Evolutionary conservation across 192 early-diverging fungal genomes (phyloP).

Genomic region (Diversispora epigaea): DNA sequence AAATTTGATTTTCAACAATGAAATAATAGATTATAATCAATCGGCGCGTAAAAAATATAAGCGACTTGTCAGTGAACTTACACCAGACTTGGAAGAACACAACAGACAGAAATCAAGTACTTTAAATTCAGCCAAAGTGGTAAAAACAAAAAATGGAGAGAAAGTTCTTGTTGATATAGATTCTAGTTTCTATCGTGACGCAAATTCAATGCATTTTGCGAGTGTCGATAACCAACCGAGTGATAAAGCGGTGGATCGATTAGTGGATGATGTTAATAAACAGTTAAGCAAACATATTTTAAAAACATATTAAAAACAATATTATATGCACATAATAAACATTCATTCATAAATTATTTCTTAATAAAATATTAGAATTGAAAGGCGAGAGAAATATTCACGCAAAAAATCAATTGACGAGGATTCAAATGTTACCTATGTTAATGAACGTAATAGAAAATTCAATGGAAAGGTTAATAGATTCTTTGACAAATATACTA

Average conservation of each 20-base stretch:
- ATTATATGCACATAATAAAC: not conserved
- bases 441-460: constrained; percentile 92
- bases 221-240: constrained; percentile 58
- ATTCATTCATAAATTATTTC: constrained; percentile 12
- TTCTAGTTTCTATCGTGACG: constrained; percentile 57
- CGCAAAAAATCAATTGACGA: constrained; percentile 66
- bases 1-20: not conserved
- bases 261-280: constrained; percentile 72
- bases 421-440: constrained; percentile 90
- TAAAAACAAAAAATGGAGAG: too few relatives aligned
- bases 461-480: constrained; percentile 97
- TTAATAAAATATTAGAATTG: constrained; percentile 45
- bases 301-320: too few relatives aligned
- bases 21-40: constrained; percentile 69
- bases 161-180: too few relatives aligned
- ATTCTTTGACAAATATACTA: constrained; percentile 93
- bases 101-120: constrained; percentile 59
- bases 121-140: not conserved
- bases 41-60: constrained; percentile 87
- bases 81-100: constrained; percentile 80
- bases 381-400: constrained; percentile 61
- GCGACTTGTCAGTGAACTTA: constrained; percentile 72
- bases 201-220: constrained; percentile 68
- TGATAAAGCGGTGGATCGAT: constrained; percentile 61
- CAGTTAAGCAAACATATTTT: constrained; percentile 53